phyloP scores from a whole-genome alignment of 345 rosid genomes.

The Salix caprea region DNA sequence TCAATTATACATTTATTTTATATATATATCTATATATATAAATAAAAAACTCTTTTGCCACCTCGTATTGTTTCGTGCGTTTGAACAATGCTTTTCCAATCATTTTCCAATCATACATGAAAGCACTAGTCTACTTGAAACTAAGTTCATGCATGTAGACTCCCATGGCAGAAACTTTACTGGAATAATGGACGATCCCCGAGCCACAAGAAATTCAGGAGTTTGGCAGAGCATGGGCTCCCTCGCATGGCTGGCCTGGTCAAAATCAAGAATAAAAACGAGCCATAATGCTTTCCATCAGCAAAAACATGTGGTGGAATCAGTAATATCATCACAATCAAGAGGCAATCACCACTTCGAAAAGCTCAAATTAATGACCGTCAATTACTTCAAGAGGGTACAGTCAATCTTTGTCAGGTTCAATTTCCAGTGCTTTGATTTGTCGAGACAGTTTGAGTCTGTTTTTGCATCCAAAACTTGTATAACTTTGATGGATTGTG shows the following conservation, averaged over 20 bases:
- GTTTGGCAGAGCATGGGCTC: neutral
- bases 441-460: no score
- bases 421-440: no score
- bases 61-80: neutral
- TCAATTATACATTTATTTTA: neutral
- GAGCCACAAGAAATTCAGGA: neutral
- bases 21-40: no score
- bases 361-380: no score
- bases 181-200: no score
- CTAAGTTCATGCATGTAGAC: neutral
- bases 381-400: no score
- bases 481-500: no score
- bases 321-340: neutral
- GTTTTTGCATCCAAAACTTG: no score
- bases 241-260: neutral
- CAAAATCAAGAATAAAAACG: neutral
- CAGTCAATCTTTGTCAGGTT: no score
- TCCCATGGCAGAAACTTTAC: neutral
- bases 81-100: neutral
- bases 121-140: neutral
- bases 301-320: neutral
- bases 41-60: neutral
- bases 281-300: neutral
- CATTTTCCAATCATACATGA: neutral
- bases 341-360: no score